These are phyloP conservation scores for Akebia trifoliata DNA, from an alignment of 164 flowering plant species.

Conservation along the genomic window DNA sequence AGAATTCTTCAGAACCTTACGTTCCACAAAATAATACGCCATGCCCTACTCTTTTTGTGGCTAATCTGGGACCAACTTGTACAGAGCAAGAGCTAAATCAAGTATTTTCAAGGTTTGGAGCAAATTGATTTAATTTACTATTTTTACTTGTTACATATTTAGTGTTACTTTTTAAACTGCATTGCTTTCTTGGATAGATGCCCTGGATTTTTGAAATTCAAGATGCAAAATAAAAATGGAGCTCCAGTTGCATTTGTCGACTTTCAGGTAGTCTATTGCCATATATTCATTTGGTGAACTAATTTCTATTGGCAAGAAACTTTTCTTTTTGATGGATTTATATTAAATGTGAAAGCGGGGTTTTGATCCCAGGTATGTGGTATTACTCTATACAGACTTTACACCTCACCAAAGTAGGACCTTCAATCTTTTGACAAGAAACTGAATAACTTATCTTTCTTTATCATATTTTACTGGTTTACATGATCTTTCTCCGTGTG, in stretches of 20 bases:
- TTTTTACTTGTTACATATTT: neutral
- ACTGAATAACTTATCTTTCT: too few relatives aligned
- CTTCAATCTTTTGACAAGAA: too few relatives aligned
- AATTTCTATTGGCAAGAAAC: too few relatives aligned
- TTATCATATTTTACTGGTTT: too few relatives aligned
- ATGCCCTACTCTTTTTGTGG: slow-evolving; percentile 96
- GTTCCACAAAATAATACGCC: slow-evolving; percentile 41
- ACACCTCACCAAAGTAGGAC: too few relatives aligned
- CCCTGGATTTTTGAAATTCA: slow-evolving; percentile 78
- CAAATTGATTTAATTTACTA: slow-evolving; percentile 4
- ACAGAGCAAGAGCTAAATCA: slow-evolving; percentile 76
- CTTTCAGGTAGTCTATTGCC: slow-evolving; percentile 57
- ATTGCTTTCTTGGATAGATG: slow-evolving; percentile 36
- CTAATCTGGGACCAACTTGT: slow-evolving; percentile 77
- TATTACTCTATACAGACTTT: too few relatives aligned
- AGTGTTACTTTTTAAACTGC: neutral
- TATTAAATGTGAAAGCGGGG: too few relatives aligned
- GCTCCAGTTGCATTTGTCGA: slow-evolving; percentile 95
- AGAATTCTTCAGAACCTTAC: slow-evolving; percentile 28
- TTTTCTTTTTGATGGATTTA: too few relatives aligned
- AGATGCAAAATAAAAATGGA: slow-evolving; percentile 84
- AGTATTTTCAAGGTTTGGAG: slow-evolving; percentile 70
- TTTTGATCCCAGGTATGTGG: too few relatives aligned
- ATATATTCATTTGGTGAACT: neutral
- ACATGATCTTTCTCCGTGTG: too few relatives aligned